These are phyloP conservation scores for Zygosaccharomyces pseudobailii DNA, from an alignment of 1,139 yeast genomes.

Conservation along the genomic window DNA sequence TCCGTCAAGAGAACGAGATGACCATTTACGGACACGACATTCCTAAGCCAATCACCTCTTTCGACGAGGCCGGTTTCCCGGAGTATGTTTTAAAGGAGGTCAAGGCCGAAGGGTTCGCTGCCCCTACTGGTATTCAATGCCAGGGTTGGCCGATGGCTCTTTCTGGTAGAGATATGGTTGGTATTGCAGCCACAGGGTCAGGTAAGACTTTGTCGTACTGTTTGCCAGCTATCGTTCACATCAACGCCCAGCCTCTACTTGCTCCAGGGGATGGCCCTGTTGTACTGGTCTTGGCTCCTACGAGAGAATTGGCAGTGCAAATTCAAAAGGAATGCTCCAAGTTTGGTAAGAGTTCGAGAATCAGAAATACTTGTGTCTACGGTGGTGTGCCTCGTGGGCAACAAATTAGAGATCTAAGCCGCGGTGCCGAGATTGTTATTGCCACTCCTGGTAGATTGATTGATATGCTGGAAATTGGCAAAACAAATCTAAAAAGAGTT, in stretches of 20 bases:
- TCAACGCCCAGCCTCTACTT: slow-evolving; percentile 93
- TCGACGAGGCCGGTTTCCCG: slow-evolving; percentile 97
- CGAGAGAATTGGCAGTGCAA: slow-evolving; percentile 98
- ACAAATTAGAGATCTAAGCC: slow-evolving; percentile 88
- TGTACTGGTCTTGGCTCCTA: slow-evolving; percentile 93
- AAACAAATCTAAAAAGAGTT: slow-evolving; percentile 92
- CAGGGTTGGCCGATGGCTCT: slow-evolving; percentile 99
- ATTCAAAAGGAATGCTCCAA: slow-evolving; percentile 94
- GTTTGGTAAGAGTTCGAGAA: slow-evolving; percentile 86
- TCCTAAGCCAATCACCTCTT: slow-evolving; percentile 89
- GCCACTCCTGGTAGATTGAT: slow-evolving; percentile 99
- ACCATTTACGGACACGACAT: slow-evolving; percentile 75
- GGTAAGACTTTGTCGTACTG: slow-evolving; percentile 97
- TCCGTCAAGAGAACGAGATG: slow-evolving; percentile 85
- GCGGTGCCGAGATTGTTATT: slow-evolving; percentile 93
- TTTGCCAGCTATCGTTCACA: slow-evolving; percentile 94
- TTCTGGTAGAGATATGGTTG: slow-evolving; percentile 97
- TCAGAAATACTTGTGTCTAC: slow-evolving; percentile 95
- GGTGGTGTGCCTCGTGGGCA: slow-evolving; percentile 99
- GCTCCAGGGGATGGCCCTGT: slow-evolving; percentile 96
- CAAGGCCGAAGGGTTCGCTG: slow-evolving; percentile 86
- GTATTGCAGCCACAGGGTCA: slow-evolving; percentile 98
- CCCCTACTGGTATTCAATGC: slow-evolving; percentile 94
- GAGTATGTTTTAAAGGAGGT: slow-evolving; percentile 86
- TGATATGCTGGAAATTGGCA: slow-evolving; percentile 93